Base-by-base conservation (phyloP, 768 basidiomycete species). In the Lactifluus volemus region DNA sequence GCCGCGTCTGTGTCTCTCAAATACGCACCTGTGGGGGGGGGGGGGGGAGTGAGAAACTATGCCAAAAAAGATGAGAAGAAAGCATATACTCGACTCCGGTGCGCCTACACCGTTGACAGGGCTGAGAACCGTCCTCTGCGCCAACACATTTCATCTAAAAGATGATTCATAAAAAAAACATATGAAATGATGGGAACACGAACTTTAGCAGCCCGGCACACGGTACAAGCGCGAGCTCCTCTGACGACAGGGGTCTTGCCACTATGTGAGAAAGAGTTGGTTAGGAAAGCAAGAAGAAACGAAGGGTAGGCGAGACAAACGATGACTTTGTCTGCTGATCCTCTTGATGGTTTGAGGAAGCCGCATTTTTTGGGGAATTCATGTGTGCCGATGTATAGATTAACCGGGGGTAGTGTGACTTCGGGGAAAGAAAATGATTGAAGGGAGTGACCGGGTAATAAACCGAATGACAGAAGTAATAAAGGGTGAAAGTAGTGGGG, bases 131-230 rank as follows among this genome's bases (percentile, higher is more conserved):
- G 68, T 92, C 89, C 70, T 93, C 90, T 53, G 91, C 87, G 49
- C 89, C 90, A 61, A 92, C 89, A 68, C 90, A 93, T 72, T 92
- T 91, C 90, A 93, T 93, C 90, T 92, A 66, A 48, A 57, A 29
- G 10, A 30, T 10, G 55, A 58, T 32, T 58, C 49, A 58, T 59
- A 48, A 49, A 30, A 17, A 61, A 47, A 34, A 57, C 65, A 53
- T 49, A 65, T 29, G 55, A 59, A 61, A 55, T 56, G 63, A 39
- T 63, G 60, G 58, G 44, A 64, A 55, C 44, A 51, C 54, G 45
- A 50, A 86, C 90, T 82, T 92, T 92, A 64, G 90, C 89, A 55
- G 83, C 81, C 48, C 89, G 84, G 72, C 90, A 93, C 67, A 91
- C 89, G 44, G 87, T 91, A 70, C 90, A 93, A 17, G 90, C 90